Conservation (phyloP, 805 yeast species). For the Ogataea ganodermae region DNA sequence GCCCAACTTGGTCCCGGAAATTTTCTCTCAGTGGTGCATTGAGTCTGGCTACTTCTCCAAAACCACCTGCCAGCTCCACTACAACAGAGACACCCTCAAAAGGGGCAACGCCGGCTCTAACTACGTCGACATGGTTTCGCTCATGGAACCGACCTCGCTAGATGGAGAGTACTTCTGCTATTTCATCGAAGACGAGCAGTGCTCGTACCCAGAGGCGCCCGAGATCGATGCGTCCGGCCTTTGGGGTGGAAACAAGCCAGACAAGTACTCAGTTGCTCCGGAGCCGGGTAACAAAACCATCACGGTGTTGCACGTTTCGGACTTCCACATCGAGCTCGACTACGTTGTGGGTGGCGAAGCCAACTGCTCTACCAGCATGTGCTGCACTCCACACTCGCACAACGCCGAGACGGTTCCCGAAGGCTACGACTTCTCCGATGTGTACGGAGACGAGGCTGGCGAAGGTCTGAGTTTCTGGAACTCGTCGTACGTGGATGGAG, state of each 20-base stretch:
- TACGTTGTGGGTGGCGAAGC: constrained; percentile 57
- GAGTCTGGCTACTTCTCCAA: constrained; percentile 31
- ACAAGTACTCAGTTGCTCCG: constrained; percentile 45
- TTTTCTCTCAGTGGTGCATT: constrained; percentile 47
- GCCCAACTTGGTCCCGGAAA: constrained; percentile 44
- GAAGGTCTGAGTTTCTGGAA: constrained; percentile 27
- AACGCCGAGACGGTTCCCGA: constrained; percentile 42
- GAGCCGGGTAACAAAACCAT: constrained; percentile 43
- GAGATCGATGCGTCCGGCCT: constrained; percentile 44
- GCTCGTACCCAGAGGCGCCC: constrained; percentile 57
- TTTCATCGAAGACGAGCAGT: constrained; percentile 45
- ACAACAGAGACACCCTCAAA: constrained; percentile 41
- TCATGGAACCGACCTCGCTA: constrained; percentile 52
- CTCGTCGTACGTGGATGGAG: constrained; percentile 33
- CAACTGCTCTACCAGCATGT: constrained; percentile 57
- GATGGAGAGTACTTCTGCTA: constrained; percentile 68
- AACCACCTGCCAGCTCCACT: constrained; percentile 35
- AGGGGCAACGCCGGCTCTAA: constrained; percentile 44
- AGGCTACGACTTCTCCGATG: constrained; percentile 42
- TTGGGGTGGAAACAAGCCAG: constrained; percentile 50
- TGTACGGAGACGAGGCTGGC: constrained; percentile 13
- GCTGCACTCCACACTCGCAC: constrained; percentile 57
- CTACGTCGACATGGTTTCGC: constrained; percentile 50
- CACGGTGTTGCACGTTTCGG: constrained; percentile 66
- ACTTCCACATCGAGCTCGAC: constrained; percentile 62